Conservation (phyloP, 768 basidiomycete species). For the Boletus insuetus region DNA sequence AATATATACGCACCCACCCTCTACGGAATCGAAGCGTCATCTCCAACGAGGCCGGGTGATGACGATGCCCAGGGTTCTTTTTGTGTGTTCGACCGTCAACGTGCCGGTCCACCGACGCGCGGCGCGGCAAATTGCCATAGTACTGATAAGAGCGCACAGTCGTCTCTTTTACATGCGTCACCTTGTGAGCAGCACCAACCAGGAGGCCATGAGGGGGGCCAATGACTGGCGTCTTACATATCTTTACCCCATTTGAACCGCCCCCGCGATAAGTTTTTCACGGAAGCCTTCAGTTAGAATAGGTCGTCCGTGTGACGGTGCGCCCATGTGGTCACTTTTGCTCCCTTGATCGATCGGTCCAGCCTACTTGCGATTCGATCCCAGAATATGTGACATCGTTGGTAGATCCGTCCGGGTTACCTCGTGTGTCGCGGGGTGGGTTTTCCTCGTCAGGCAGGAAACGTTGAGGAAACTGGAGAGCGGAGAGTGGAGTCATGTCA, state of each 20-base stretch:
- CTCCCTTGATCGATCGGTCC: not conserved
- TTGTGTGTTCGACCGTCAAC: not conserved
- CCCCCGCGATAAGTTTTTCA: no score
- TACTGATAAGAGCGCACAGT: not conserved
- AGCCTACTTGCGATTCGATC: not conserved
- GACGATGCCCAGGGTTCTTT: not conserved
- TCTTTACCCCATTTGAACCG: no score
- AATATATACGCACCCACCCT: not conserved
- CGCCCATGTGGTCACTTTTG: not conserved
- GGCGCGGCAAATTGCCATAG: slow-evolving; percentile 1
- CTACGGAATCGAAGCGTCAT: slow-evolving; percentile 15
- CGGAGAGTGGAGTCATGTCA: not conserved
- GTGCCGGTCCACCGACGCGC: not conserved
- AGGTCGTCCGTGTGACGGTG: not conserved
- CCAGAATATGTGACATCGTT: not conserved
- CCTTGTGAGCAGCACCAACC: not conserved
- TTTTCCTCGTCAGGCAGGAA: not conserved
- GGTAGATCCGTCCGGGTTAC: slow-evolving; percentile 17
- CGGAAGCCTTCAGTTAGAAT: no score
- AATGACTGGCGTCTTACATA: no score
- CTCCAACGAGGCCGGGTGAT: slow-evolving; percentile 6
- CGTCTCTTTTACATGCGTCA: not conserved
- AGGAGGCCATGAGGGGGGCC: no score
- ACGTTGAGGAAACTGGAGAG: not conserved
- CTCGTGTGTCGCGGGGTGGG: slow-evolving; percentile 1